Evolutionary conservation across 306 rosid species (phyloP).

Genomic region (Prunus kanzakura): DNA sequence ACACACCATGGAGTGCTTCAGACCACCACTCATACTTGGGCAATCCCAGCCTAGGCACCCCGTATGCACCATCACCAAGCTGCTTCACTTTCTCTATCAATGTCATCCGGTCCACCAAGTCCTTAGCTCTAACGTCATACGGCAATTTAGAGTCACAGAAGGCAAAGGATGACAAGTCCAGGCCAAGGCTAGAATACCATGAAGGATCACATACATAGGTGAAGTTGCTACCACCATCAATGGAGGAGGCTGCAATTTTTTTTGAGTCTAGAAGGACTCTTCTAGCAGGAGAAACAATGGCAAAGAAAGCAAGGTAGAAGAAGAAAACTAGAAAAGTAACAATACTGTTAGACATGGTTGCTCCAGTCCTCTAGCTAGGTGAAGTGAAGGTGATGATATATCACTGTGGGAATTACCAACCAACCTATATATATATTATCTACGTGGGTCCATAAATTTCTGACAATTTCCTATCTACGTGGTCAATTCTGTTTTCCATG

Average conservation of each 20-base stretch:
- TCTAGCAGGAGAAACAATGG: conserved; percentile 1
- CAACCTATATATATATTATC: too few relatives aligned
- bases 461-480: too few relatives aligned
- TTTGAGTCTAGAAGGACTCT: not conserved
- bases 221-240: not conserved
- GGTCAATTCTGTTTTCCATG: too few relatives aligned
- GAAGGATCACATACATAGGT: conserved; percentile 12
- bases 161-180: not conserved
- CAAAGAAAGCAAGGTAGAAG: not conserved
- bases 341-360: not conserved
- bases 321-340: not conserved
- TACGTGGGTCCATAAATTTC: too few relatives aligned
- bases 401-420: too few relatives aligned
- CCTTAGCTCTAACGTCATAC: conserved; percentile 2
- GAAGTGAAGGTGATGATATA: not conserved
- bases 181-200: not conserved
- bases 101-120: conserved; percentile 20
- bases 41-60: conserved; percentile 8
- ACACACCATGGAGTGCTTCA: conserved; percentile 24
- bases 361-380: not conserved
- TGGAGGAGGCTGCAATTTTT: not conserved
- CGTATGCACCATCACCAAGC: not conserved
- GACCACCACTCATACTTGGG: conserved; percentile 24
- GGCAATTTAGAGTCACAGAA: conserved; percentile 1
- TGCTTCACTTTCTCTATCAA: conserved; percentile 11